phyloP scores from a whole-genome alignment of 345 rosid genomes.

The Rhizophora mangle region DNA sequence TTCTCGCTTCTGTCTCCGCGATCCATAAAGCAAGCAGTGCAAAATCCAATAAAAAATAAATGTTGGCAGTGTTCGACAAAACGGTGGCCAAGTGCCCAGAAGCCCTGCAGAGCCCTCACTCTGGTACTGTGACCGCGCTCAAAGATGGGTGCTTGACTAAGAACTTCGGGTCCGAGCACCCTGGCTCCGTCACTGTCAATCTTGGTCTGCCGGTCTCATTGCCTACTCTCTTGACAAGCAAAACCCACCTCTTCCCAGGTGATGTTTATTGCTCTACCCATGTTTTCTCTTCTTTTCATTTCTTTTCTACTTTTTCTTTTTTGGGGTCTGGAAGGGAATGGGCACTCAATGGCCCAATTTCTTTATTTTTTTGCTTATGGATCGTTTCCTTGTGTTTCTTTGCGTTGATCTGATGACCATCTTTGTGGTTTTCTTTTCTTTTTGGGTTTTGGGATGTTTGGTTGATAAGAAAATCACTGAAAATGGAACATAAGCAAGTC shows the following conservation, averaged over 20 bases:
- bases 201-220: slow-evolving; percentile 68
- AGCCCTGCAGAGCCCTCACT: slow-evolving; percentile 56
- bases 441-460: background rate
- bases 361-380: background rate
- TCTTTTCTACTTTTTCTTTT: too few species aligned
- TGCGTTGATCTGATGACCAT: slow-evolving; percentile 16
- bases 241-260: slow-evolving; percentile 94
- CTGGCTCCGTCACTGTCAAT: slow-evolving; percentile 61
- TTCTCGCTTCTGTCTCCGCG: background rate
- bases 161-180: slow-evolving; percentile 51
- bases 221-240: slow-evolving; percentile 68
- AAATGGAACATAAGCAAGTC: background rate
- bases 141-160: slow-evolving; percentile 63
- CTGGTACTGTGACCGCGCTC: slow-evolving; percentile 50
- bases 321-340: too few species aligned
- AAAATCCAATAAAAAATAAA: slow-evolving; percentile 9
- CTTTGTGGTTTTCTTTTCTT: background rate
- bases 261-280: background rate
- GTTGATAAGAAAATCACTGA: background rate
- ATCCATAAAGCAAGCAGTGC: too few species aligned
- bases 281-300: background rate
- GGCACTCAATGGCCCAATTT: background rate
- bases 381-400: background rate
- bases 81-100: slow-evolving; percentile 82
- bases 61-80: slow-evolving; percentile 88